Conservation (phyloP, 495 filamentous ascomycete genomes). For the Hypoxylon lienhwacheense region DNA sequence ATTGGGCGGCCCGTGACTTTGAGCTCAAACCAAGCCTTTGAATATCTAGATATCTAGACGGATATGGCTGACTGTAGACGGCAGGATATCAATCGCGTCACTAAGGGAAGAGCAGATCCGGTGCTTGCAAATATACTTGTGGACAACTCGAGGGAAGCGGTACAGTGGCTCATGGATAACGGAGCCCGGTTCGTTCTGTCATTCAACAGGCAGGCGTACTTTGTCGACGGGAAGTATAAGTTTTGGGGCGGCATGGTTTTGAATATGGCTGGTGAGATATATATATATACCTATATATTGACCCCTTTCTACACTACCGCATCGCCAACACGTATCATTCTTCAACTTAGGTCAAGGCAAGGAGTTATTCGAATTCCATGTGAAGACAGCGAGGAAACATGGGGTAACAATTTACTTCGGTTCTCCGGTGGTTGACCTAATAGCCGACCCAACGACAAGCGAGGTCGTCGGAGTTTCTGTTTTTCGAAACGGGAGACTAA, state of each 20-base stretch:
- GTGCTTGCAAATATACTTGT: slow-evolving; percentile 50
- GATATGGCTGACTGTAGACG: background rate
- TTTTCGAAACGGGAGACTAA: slow-evolving; percentile 29
- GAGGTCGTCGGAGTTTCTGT: slow-evolving; percentile 45
- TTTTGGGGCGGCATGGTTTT: slow-evolving; percentile 65
- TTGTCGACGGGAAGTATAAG: slow-evolving; percentile 55
- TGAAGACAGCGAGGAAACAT: slow-evolving; percentile 43
- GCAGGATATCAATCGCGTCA: slow-evolving; percentile 55
- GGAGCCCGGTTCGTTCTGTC: slow-evolving; percentile 59
- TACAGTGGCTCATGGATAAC: slow-evolving; percentile 58
- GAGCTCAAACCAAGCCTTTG: too few relatives aligned
- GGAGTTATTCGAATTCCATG: slow-evolving; percentile 54
- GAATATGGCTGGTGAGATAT: slow-evolving; percentile 54
- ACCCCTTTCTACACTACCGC: background rate
- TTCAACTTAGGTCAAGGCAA: slow-evolving; percentile 46
- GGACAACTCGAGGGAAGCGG: slow-evolving; percentile 46
- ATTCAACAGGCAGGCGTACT: slow-evolving; percentile 64
- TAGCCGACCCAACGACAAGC: slow-evolving; percentile 42
- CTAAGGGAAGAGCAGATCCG: slow-evolving; percentile 50
- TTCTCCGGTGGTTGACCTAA: slow-evolving; percentile 47
- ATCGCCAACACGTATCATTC: background rate
- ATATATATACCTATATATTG: background rate
- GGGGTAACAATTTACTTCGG: slow-evolving; percentile 50
- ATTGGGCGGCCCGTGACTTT: too few relatives aligned
- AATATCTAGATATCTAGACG: background rate